Evolutionary conservation across 106 monocot species (phyloP).

Genomic region (Platanthera guangdongensis): DNA sequence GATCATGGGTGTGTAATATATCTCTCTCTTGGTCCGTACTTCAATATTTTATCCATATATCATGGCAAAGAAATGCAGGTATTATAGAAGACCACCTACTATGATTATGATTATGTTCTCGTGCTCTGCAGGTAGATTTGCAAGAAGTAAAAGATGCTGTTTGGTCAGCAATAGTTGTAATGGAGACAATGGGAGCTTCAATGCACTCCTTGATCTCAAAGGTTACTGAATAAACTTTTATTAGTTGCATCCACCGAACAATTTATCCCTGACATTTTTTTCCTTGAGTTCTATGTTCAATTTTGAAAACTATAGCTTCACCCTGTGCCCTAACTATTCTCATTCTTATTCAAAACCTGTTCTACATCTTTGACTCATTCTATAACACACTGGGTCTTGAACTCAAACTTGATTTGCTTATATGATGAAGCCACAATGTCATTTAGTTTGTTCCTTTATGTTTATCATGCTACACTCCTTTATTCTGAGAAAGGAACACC

Average conservation of each 20-base stretch:
- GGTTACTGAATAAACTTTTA: constrained; percentile 17
- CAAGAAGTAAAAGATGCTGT: constrained; percentile 58
- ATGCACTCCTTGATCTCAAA: constrained; percentile 49
- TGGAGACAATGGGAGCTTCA: constrained; percentile 59
- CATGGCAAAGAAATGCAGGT: neutral
- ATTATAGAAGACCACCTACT: neutral
- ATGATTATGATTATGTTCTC: neutral
- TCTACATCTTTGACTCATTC: neutral
- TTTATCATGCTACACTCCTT: too few relatives aligned
- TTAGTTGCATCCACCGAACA: neutral
- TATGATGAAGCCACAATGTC: neutral
- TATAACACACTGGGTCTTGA: neutral
- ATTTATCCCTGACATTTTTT: neutral
- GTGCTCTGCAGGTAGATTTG: constrained; percentile 41
- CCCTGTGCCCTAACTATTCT: neutral
- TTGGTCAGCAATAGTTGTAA: constrained; percentile 54
- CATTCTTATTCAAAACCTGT: neutral
- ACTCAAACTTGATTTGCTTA: neutral
- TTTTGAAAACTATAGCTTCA: neutral
- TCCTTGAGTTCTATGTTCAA: neutral
- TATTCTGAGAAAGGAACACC: too few relatives aligned
- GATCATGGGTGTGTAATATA: constrained; percentile 59
- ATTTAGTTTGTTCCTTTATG: too few relatives aligned
- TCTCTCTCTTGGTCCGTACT: constrained; percentile 1
- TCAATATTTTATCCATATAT: neutral